Evolutionary conservation across 2,329 filamentous ascomycete genomes (phyloP).

Genomic region (Alternaria panax): DNA sequence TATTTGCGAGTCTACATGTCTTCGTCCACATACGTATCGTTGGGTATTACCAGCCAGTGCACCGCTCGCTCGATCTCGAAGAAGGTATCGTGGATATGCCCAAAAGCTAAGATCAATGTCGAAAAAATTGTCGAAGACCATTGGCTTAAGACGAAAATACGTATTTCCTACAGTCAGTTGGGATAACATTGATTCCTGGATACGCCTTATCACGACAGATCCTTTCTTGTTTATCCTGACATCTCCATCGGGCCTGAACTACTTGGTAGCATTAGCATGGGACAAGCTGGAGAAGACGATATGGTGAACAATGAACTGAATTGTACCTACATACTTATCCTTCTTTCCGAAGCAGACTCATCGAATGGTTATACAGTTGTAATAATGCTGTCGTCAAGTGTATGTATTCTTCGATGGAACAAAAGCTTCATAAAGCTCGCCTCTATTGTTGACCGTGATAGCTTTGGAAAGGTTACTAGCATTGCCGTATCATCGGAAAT

Average conservation of each 20-base stretch:
- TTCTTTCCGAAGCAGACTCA: conserved; percentile 24
- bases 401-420: conserved; percentile 30
- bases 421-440: conserved; percentile 19
- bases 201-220: conserved; percentile 32
- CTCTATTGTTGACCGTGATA: neutral
- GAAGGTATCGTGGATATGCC: conserved; percentile 44
- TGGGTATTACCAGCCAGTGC: conserved; percentile 41
- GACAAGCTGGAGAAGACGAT: conserved; percentile 16
- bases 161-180: conserved; percentile 35
- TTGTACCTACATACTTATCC: conserved; percentile 33
- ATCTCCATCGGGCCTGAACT: conserved; percentile 26
- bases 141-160: conserved; percentile 43
- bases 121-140: conserved; percentile 36
- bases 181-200: conserved; percentile 36
- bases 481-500: neutral
- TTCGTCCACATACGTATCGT: conserved; percentile 31
- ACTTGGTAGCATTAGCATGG: conserved; percentile 25
- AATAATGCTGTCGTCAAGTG: conserved; percentile 21
- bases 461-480: neutral
- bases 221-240: conserved; percentile 45
- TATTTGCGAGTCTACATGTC: conserved; percentile 20
- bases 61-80: conserved; percentile 43
- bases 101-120: conserved; percentile 41
- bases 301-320: conserved; percentile 30
- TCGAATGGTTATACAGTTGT: conserved; percentile 28